Base-by-base conservation (phyloP, 106 monocot genomes). In the Allium fistulosum region DNA sequence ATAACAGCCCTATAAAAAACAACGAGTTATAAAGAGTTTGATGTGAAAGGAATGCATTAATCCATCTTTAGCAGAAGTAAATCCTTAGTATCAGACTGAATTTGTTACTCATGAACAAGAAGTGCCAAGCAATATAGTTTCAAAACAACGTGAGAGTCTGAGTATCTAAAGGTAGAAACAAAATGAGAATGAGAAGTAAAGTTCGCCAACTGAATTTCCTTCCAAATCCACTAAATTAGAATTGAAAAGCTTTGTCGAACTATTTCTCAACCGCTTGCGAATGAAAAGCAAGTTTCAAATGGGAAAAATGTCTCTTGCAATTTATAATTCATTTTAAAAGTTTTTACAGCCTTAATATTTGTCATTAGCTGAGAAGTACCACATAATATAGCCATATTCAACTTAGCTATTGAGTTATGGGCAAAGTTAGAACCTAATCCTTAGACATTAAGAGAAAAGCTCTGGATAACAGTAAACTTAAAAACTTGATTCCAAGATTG, bases 261-360 rank as follows among this genome's bases (percentile, higher is more conserved):
- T 3, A 26, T 7, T 66, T 22, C 66, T 66, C 50, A 66, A 11
- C 66, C 66, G 46, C 51, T 66, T 66, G 4, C 66, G 13, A 66
- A 9, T 66, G 66, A 66, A 17, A 48, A 49, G n/a, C 65, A 10
- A 14, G 66, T 51, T 17, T 66, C 66, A 66, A 66, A 63, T n/a
- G 63, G 66, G 18, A 51, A 51, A 9, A 49, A 66, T 4, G 50
- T 51, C 26, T 48, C 7, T 2, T 47, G 18, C n/a, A 64, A n/a
- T 64, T 64, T 11, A n/a, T 64, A 8, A n/a, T 64, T n/a, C n/a
- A n/a, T n/a, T n/a, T n/a, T n/a, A n/a, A n/a, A n/a, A n/a, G n/a
- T n/a, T n/a, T n/a, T n/a, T n/a, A n/a, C n/a, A n/a, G n/a, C n/a
- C n/a, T n/a, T n/a, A n/a, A n/a, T n/a, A n/a, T n/a, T n/a, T n/a